phyloP scores from a whole-genome alignment of 83 land plant genomes.

The Isoetes engelmannii region DNA sequence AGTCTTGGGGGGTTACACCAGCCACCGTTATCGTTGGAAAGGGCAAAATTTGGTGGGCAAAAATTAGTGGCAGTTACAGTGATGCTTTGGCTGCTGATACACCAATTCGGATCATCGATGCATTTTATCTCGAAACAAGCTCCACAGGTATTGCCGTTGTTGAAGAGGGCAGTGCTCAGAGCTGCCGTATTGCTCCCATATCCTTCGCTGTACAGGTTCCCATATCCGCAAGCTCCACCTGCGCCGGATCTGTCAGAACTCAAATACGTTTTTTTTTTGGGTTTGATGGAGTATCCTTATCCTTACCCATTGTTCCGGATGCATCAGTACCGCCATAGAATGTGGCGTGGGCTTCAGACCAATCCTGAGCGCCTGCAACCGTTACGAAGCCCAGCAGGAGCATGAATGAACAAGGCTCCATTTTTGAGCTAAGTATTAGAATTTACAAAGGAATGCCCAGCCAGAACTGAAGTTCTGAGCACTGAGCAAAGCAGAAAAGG shows the following conservation, averaged over 20 bases:
- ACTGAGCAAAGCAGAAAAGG: too few species aligned
- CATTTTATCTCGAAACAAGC: slow-evolving; percentile 55
- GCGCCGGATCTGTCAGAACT: neutral
- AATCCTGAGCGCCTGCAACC: too few species aligned
- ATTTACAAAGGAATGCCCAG: too few species aligned
- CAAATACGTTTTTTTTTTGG: too few species aligned
- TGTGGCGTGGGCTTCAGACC: too few species aligned
- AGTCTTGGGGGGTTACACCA: slow-evolving; percentile 62
- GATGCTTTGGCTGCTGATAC: slow-evolving; percentile 4
- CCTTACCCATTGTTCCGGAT: too few species aligned
- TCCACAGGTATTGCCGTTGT: slow-evolving; percentile 45
- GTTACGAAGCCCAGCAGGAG: too few species aligned
- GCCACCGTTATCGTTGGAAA: slow-evolving; percentile 23
- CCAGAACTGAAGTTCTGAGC: too few species aligned
- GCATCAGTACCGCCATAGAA: too few species aligned
- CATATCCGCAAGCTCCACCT: slow-evolving; percentile 63
- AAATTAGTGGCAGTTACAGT: slow-evolving; percentile 24
- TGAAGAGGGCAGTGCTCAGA: slow-evolving; percentile 54
- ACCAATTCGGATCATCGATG: slow-evolving; percentile 4
- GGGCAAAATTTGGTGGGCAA: slow-evolving; percentile 12
- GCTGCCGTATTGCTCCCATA: slow-evolving; percentile 52
- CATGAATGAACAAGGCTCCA: too few species aligned
- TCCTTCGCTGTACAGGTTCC: slow-evolving; percentile 46
- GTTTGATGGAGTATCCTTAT: too few species aligned
- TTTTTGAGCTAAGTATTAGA: too few species aligned